phyloP scores from a whole-genome alignment of 1,139 yeast genomes.

The Zygoascus meyerae region DNA sequence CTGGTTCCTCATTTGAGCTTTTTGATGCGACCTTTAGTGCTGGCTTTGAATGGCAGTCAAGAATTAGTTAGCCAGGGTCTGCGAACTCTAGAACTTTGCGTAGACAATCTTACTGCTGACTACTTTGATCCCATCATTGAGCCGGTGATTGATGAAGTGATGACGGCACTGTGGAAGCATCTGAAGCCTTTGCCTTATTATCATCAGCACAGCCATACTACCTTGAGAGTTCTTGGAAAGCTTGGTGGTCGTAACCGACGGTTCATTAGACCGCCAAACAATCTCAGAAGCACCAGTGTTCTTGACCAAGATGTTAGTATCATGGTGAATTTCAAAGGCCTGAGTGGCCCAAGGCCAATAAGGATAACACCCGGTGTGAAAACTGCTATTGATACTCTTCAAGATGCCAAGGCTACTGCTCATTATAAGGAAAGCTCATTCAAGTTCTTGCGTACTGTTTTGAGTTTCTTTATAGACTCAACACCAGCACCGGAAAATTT shows the following conservation, averaged over 20 bases:
- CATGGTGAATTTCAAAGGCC: slow-evolving; percentile 63
- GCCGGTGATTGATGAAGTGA: slow-evolving; percentile 89
- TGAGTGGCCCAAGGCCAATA: slow-evolving; percentile 55
- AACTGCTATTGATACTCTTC: slow-evolving; percentile 60
- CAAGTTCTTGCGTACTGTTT: slow-evolving; percentile 59
- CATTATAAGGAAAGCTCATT: slow-evolving; percentile 76
- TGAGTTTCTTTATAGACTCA: slow-evolving; percentile 65
- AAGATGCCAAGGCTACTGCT: slow-evolving; percentile 57
- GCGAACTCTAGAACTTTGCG: slow-evolving; percentile 91
- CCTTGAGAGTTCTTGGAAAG: slow-evolving; percentile 87
- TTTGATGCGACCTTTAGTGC: slow-evolving; percentile 83
- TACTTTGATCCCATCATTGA: slow-evolving; percentile 96
- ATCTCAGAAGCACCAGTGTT: slow-evolving; percentile 51
- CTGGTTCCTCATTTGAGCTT: slow-evolving; percentile 87
- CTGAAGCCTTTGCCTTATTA: slow-evolving; percentile 84
- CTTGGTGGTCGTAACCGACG: slow-evolving; percentile 93
- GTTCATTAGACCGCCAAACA: slow-evolving; percentile 68
- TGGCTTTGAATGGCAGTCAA: slow-evolving; percentile 84
- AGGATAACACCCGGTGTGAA: slow-evolving; percentile 79
- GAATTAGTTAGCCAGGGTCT: slow-evolving; percentile 92
- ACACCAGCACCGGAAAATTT: slow-evolving; percentile 39
- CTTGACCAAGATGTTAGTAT: slow-evolving; percentile 67
- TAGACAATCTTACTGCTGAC: slow-evolving; percentile 92
- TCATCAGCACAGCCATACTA: slow-evolving; percentile 91
- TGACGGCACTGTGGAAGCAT: slow-evolving; percentile 90